A percentile compares a stretch with the other conserved stretches of the same genome.
Conservation (phyloP, 495 filamentous ascomycete species). For the Mycothermus thermophilus region DNA sequence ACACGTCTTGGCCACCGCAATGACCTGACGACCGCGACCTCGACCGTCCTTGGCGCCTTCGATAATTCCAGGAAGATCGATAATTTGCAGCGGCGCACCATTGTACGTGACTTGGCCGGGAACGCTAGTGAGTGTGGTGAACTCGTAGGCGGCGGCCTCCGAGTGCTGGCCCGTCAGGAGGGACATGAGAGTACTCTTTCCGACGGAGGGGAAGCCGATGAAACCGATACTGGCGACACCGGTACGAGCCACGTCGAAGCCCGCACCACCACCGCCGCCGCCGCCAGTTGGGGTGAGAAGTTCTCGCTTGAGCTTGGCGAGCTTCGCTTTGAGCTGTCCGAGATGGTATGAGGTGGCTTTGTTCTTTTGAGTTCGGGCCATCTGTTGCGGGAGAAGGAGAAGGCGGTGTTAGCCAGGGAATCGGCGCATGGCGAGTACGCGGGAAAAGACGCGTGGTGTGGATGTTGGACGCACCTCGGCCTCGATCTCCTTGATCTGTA, state of each 20-base stretch:
- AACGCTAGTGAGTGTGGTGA: constrained; percentile 94
- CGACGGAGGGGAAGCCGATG: constrained; percentile 84
- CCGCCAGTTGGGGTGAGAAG: constrained; percentile 72
- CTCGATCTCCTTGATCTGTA: constrained; percentile 95
- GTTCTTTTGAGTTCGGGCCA: constrained; percentile 96
- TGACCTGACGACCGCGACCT: constrained; percentile 95
- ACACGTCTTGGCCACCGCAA: constrained; percentile 97
- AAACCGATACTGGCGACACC: constrained; percentile 92
- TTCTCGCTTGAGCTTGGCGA: constrained; percentile 93
- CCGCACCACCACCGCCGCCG: constrained; percentile 76
- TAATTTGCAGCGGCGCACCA: constrained; percentile 92
- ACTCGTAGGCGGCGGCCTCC: constrained; percentile 94
- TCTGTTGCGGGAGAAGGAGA: constrained; percentile 37
- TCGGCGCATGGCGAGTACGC: constrained; percentile 3
- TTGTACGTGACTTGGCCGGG: constrained; percentile 95
- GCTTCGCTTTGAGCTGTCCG: constrained; percentile 94
- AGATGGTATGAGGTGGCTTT: constrained; percentile 83
- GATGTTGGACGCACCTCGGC: constrained; percentile 52
- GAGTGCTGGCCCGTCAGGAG: constrained; percentile 90
- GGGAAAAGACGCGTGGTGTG: too few relatives aligned
- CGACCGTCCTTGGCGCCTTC: constrained; percentile 97
- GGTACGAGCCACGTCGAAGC: constrained; percentile 95
- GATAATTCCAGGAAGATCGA: constrained; percentile 97
- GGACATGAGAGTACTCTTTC: constrained; percentile 96
- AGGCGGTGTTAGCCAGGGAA: constrained; percentile 6